Conservation (phyloP, 202 grass and related monocot genomes). For the Bolboschoenoplectus hybrid region DNA sequence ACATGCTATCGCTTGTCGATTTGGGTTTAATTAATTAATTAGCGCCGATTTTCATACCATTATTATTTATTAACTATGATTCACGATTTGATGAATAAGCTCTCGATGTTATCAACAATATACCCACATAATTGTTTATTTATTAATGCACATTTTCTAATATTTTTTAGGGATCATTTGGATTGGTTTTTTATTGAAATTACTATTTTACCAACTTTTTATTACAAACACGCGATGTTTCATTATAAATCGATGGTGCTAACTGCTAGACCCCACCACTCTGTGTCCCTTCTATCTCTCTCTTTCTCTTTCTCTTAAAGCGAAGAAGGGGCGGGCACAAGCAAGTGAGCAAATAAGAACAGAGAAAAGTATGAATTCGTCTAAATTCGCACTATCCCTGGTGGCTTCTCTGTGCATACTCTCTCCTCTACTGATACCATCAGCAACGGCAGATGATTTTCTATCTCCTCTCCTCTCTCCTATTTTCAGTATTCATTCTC, state of each 20-base stretch:
- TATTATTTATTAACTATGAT: too few relatives aligned
- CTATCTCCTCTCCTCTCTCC: constrained; percentile 77
- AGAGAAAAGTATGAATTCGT: constrained; percentile 32
- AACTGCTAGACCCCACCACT: neutral
- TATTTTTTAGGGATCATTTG: neutral
- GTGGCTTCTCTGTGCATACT: constrained; percentile 36
- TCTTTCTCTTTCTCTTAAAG: constrained; percentile 9
- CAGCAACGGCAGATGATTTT: constrained; percentile 51
- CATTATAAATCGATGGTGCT: constrained; percentile 7
- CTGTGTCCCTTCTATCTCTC: neutral
- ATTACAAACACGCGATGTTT: too few relatives aligned
- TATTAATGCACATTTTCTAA: neutral
- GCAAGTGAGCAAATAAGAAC: neutral
- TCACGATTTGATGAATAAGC: too few relatives aligned
- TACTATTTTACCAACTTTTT: neutral
- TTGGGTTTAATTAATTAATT: neutral
- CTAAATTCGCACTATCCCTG: constrained; percentile 30
- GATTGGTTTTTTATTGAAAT: neutral
- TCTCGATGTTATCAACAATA: neutral
- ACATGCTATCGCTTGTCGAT: neutral
- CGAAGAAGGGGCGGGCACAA: constrained; percentile 25
- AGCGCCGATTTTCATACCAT: neutral
- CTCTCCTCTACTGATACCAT: constrained; percentile 23
- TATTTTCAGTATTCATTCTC: constrained; percentile 50
- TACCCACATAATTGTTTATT: neutral